Base-by-base conservation (phyloP, 345 rosid genomes). In the Mercurialis annua region DNA sequence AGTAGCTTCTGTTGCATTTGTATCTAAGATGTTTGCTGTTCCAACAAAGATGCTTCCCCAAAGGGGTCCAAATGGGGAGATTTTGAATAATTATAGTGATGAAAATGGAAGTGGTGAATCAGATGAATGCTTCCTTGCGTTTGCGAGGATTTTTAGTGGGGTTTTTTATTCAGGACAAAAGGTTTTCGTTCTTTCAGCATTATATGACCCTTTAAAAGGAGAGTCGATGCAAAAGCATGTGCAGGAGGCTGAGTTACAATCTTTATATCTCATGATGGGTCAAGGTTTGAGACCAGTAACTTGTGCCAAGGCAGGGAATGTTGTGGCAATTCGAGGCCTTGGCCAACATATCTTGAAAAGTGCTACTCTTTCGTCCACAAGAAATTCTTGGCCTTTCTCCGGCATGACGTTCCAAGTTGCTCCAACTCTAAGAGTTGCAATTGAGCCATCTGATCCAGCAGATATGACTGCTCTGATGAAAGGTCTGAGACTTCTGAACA, bases 211-310 rank as follows among this genome's bases (percentile, higher is more conserved):
- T 53, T 81, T 81, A 18, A 89, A 80, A 69, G 78, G 62, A 4
- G 95, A 91, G 43, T 83, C 89, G 4, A 76, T 78, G 77, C 97
- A 89, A 59, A 93, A 86, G 75, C 91, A 91, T 53, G 65, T 89
- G 62, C 97, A 91, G 76, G 91, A 83, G 79, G 97, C 96, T 57
- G 91, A 86, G 73, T 71, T 93, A 58, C 94, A 89, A 26, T 89
- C 96, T 8, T 74, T 90, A 34, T 93, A 93, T 86, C 79, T 93
- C 65, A 93, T 91, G 98, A 93, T 91, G 97, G 96, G 98, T 64
- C 97, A 93, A 74, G 96, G 94, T 48, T 75, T 93, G 70, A 87
- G 59, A 70, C 95, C 92, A 1, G 92, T 91, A 27, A 76, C 86
- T 21, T 82, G 80, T 64, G 98, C 87, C 11, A 85, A 83, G 80